Evolutionary conservation across 148 eudicot genomes (phyloP).

Genomic region (Arctostaphylos glauca): DNA sequence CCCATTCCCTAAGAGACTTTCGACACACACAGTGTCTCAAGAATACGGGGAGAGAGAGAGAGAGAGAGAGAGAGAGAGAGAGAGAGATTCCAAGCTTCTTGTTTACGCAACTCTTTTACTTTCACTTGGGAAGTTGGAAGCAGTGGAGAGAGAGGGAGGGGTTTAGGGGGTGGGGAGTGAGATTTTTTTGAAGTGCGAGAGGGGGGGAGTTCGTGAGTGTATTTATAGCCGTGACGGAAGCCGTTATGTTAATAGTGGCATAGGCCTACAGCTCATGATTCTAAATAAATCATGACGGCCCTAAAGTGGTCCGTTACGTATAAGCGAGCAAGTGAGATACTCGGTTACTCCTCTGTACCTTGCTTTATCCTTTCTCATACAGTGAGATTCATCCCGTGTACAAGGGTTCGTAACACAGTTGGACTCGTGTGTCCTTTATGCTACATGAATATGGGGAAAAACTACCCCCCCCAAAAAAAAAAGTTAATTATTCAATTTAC

Average conservation of each 20-base stretch:
- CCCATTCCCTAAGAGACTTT: slow-evolving; percentile 43
- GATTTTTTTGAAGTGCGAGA: slow-evolving; percentile 10
- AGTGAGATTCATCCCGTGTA: no score
- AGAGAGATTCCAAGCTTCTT: slow-evolving; percentile 38
- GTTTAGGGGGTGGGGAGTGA: neutral
- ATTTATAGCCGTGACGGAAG: slow-evolving; percentile 51
- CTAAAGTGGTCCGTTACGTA: slow-evolving; percentile 24
- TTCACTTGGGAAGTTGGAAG: neutral
- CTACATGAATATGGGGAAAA: no score
- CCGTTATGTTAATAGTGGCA: slow-evolving; percentile 25
- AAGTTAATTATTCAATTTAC: no score
- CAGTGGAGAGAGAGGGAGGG: neutral
- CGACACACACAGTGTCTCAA: neutral
- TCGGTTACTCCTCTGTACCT: no score
- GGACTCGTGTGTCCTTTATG: no score
- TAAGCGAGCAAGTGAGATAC: neutral
- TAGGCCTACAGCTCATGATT: neutral
- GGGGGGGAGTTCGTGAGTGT: neutral
- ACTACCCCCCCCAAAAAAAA: no score
- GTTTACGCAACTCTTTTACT: slow-evolving; percentile 29
- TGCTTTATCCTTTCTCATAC: no score
- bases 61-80: slow-evolving; percentile 18
- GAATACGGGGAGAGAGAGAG: slow-evolving; percentile 15
- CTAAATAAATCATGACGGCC: slow-evolving; percentile 18
- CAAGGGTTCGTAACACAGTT: no score